Conservation (phyloP, 768 basidiomycete species). For the Lentinula edodes region DNA sequence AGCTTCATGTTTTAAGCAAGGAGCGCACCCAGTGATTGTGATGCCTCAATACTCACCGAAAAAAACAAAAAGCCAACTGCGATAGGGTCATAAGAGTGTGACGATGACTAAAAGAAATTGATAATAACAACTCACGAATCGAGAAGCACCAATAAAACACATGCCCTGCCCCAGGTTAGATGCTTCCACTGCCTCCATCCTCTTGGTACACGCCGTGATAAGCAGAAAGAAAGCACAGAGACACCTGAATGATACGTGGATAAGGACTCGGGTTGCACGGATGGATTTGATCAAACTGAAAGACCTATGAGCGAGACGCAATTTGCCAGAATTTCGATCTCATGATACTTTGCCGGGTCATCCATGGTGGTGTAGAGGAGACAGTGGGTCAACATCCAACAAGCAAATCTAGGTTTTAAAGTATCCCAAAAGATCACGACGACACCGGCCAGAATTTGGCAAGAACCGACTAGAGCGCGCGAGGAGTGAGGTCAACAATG, state of each 20-base stretch:
- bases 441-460: background rate
- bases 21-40: background rate
- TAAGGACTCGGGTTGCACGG: background rate
- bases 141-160: slow-evolving; percentile 3
- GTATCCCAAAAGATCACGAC: background rate
- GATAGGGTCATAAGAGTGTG: background rate
- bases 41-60: background rate
- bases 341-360: background rate
- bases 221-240: slow-evolving; percentile 3
- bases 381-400: background rate
- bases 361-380: background rate
- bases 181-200: slow-evolving; percentile 4
- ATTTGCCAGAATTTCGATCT: background rate
- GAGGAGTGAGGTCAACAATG: background rate
- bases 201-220: slow-evolving; percentile 2
- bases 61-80: slow-evolving; percentile 7
- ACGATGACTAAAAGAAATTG: background rate
- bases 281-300: background rate
- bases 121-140: background rate
- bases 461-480: slow-evolving; percentile 3
- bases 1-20: background rate
- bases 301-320: background rate
- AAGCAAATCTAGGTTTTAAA: background rate
- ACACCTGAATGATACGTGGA: background rate
- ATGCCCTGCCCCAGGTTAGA: slow-evolving; percentile 6